Conservation (phyloP, 306 rosid species). For the Spatholobus suberectus region DNA sequence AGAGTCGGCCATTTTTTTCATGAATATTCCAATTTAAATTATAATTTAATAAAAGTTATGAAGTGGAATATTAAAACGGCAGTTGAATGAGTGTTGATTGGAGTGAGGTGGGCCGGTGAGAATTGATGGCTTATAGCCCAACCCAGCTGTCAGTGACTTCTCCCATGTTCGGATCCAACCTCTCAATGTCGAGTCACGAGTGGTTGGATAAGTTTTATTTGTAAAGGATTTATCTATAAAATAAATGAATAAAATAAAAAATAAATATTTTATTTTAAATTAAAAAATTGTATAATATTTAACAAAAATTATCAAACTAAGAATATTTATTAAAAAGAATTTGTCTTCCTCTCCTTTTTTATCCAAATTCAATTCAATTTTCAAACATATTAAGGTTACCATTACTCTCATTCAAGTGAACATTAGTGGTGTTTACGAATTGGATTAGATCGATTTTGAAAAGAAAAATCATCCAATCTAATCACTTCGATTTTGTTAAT, state of each 20-base stretch:
- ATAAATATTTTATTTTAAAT: no score
- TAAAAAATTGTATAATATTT: no score
- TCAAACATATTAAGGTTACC: no score
- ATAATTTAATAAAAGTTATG: background rate
- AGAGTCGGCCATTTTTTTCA: background rate
- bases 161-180: background rate
- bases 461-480: no score
- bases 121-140: conserved; percentile 8
- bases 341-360: no score
- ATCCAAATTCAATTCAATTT: no score
- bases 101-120: conserved; percentile 9
- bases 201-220: background rate
- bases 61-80: background rate
- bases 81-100: background rate
- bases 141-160: background rate
- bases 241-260: background rate
- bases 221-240: background rate
- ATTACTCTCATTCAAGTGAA: background rate
- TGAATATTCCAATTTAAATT: background rate
- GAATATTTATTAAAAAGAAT: no score
- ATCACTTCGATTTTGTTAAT: no score
- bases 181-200: background rate
- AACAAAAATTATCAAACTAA: background rate
- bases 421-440: no score
- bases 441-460: no score